Conservation (phyloP, 345 rosid species). For the Arabidopsis suecica region DNA sequence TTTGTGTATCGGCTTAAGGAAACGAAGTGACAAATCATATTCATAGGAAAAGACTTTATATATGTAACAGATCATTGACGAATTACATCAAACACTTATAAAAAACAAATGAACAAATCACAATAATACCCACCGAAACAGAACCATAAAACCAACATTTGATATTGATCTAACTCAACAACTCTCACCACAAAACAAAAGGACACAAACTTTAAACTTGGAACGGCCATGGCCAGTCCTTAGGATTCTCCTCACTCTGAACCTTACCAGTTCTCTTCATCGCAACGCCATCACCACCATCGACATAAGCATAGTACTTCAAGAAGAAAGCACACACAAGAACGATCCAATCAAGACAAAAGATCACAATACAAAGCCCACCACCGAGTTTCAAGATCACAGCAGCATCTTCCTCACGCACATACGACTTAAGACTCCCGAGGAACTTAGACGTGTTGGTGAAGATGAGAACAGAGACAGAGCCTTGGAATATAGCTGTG, state of each 20-base stretch:
- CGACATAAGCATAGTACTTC: slow-evolving; percentile 72
- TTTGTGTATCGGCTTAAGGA: neutral
- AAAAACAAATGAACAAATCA: slow-evolving; percentile 38
- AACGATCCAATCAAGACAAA: slow-evolving; percentile 87
- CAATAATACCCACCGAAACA: slow-evolving; percentile 13
- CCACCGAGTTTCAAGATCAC: slow-evolving; percentile 83
- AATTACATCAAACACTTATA: slow-evolving; percentile 14
- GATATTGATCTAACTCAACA: slow-evolving; percentile 28
- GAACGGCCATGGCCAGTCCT: slow-evolving; percentile 95
- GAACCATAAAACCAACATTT: slow-evolving; percentile 34
- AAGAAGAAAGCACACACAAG: slow-evolving; percentile 88
- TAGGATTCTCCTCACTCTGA: slow-evolving; percentile 73
- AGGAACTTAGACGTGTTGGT: slow-evolving; percentile 68
- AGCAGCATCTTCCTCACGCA: slow-evolving; percentile 84
- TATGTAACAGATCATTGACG: slow-evolving; percentile 26
- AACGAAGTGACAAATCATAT: neutral
- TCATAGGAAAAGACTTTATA: slow-evolving; percentile 18
- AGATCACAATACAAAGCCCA: slow-evolving; percentile 70
- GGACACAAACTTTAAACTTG: slow-evolving; percentile 56
- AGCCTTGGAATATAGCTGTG: slow-evolving; percentile 92
- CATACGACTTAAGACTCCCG: slow-evolving; percentile 72
- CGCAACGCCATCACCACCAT: slow-evolving; percentile 49
- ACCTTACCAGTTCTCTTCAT: slow-evolving; percentile 66
- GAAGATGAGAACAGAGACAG: slow-evolving; percentile 78
- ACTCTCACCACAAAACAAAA: neutral